These are phyloP conservation scores for Coccomyxa subellipsoidea DNA, from an alignment of 163 green algal species.

Conservation along the genomic window DNA sequence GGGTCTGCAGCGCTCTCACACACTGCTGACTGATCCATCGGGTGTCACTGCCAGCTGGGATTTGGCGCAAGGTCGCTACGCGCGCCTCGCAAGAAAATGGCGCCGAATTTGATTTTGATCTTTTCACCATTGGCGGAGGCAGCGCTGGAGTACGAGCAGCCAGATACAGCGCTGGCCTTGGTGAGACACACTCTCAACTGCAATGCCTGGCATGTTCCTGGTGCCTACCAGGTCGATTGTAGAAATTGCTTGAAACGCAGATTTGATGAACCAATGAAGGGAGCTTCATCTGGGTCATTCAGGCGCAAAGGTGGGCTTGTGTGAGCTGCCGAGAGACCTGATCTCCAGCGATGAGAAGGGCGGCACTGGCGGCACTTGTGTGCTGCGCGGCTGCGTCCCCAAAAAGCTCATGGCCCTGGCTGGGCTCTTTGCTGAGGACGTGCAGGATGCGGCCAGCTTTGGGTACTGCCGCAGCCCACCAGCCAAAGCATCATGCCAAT, in stretches of 20 bases:
- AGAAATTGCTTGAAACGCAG: too few species aligned
- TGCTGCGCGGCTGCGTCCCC: conserved; percentile 95
- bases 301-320: conserved; percentile 76
- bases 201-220: too few species aligned
- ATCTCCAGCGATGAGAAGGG: conserved; percentile 74
- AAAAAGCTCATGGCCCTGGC: conserved; percentile 96
- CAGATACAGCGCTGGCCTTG: conserved; percentile 12
- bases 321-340: conserved; percentile 90
- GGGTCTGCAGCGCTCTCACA: too few species aligned
- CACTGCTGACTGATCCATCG: neutral
- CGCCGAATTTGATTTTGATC: conserved; percentile 23
- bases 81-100: neutral
- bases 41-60: neutral
- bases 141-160: conserved; percentile 19
- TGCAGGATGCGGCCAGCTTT: conserved; percentile 77
- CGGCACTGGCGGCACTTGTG: conserved; percentile 92
- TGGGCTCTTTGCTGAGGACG: conserved; percentile 72
- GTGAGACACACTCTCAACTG: too few species aligned
- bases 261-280: too few species aligned
- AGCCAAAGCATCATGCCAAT: neutral
- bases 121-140: conserved; percentile 29
- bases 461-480: conserved; percentile 47
- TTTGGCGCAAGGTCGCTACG: neutral
- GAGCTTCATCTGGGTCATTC: too few species aligned
- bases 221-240: too few species aligned